Conservation (phyloP, 768 basidiomycete genomes). For the Amyloporia xantha region DNA sequence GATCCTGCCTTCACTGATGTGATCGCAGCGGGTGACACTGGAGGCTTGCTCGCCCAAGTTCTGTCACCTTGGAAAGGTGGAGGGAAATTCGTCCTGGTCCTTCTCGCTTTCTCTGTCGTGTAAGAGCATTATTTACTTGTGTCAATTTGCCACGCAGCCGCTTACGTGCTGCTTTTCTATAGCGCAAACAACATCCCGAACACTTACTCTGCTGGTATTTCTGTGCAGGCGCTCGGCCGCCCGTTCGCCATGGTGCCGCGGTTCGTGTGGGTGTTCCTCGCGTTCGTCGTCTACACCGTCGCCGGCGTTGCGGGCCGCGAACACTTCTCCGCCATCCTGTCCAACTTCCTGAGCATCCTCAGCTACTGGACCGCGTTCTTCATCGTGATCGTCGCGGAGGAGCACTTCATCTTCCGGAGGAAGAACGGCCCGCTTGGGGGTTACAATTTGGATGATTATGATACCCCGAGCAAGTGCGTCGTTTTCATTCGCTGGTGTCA, state of each 20-base stretch:
- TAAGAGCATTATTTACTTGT: conserved; percentile 4
- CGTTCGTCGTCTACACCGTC: conserved; percentile 39
- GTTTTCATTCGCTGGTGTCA: not conserved
- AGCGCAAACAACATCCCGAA: conserved; percentile 44
- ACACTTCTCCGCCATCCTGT: conserved; percentile 36
- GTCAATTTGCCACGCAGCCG: not conserved
- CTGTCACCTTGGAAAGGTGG: conserved; percentile 33
- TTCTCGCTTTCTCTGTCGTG: conserved; percentile 39
- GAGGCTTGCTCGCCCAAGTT: conserved; percentile 38
- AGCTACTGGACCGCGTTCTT: conserved; percentile 49
- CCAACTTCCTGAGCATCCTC: conserved; percentile 33
- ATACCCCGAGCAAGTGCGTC: conserved; percentile 30
- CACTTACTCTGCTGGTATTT: conserved; percentile 41
- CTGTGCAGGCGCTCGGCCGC: conserved; percentile 36
- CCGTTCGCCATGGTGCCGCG: conserved; percentile 38
- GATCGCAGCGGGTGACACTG: conserved; percentile 33
- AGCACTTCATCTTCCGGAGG: conserved; percentile 46
- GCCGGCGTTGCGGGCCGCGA: conserved; percentile 41
- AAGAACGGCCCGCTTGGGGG: conserved; percentile 36
- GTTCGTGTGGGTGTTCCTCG: conserved; percentile 30
- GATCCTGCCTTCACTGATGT: conserved; percentile 31
- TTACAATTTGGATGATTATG: conserved; percentile 47
- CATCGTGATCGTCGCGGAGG: conserved; percentile 38
- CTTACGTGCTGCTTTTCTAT: not conserved
- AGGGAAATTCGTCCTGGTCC: conserved; percentile 40